Conservation (phyloP, 768 basidiomycete genomes). For the Clavaria fumosa region DNA sequence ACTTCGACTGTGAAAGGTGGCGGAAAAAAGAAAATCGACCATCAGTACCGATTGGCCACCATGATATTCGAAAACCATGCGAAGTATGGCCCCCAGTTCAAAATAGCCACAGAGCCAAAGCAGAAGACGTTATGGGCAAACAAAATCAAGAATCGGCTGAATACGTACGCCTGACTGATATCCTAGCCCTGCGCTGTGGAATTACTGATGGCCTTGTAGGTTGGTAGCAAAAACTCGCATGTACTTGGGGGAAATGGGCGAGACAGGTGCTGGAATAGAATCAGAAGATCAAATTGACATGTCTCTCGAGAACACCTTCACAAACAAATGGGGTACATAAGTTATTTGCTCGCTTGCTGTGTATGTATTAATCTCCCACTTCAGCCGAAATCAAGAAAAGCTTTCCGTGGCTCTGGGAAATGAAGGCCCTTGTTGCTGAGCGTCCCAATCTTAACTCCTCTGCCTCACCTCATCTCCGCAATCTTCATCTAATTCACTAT, state of each 20-base stretch:
- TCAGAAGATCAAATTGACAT: conserved; percentile 9
- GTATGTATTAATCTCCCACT: too few species aligned
- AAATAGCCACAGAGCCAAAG: neutral
- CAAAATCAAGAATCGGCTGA: conserved; percentile 5
- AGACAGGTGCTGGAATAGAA: conserved; percentile 11
- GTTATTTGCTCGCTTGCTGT: too few species aligned
- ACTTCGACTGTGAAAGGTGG: conserved; percentile 6
- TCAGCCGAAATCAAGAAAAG: too few species aligned
- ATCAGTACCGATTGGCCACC: conserved; percentile 7
- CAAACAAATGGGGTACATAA: too few species aligned
- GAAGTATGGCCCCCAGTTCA: conserved; percentile 5
- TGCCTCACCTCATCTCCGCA: too few species aligned
- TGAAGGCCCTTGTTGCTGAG: too few species aligned
- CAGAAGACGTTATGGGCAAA: conserved; percentile 1
- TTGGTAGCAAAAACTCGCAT: conserved; percentile 1
- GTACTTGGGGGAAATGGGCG: conserved; percentile 5
- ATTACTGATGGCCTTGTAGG: neutral
- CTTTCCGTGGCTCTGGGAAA: too few species aligned
- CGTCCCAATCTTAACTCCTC: too few species aligned
- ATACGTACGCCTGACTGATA: conserved; percentile 1
- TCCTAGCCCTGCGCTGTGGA: neutral
- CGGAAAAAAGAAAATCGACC: conserved; percentile 9
- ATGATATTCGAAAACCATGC: conserved; percentile 9
- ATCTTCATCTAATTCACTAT: too few species aligned
- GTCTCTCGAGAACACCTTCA: conserved; percentile 6